Evolutionary conservation across 176 grass and related monocot species (phyloP).

Genomic region (Raddia guianensis): DNA sequence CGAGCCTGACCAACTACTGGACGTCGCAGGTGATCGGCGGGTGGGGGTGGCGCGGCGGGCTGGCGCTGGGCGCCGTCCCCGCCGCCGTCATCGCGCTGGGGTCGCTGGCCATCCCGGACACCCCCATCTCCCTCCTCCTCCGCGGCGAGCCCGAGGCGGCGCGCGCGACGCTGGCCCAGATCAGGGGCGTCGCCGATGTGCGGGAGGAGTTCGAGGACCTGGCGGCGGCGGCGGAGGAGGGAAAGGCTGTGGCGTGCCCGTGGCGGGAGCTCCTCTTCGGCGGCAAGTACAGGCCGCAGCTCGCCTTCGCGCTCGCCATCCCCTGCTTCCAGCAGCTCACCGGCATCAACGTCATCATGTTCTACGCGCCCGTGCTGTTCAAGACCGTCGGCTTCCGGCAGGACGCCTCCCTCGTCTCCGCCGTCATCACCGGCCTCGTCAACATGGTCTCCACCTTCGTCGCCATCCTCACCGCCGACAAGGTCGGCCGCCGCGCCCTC

Average conservation of each 20-base stretch:
- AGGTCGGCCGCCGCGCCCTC: constrained; percentile 52
- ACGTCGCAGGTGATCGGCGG: constrained; percentile 31
- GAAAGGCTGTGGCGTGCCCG: constrained; percentile 42
- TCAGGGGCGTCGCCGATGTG: constrained; percentile 48
- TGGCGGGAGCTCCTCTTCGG: constrained; percentile 49
- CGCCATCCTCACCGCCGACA: constrained; percentile 47
- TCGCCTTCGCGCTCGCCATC: constrained; percentile 31
- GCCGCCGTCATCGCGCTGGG: constrained; percentile 47
- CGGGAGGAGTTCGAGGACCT: constrained; percentile 53
- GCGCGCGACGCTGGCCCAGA: constrained; percentile 37
- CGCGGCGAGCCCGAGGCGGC: constrained; percentile 44
- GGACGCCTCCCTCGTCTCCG: constrained; percentile 49
- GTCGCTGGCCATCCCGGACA: constrained; percentile 46
- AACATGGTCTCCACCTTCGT: constrained; percentile 67
- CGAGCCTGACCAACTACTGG: constrained; percentile 48
- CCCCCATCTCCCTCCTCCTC: constrained; percentile 38
- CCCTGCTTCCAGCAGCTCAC: constrained; percentile 77
- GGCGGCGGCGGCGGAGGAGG: constrained; percentile 14
- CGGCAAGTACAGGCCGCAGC: constrained; percentile 58
- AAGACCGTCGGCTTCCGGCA: constrained; percentile 53
- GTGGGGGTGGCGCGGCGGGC: constrained; percentile 51
- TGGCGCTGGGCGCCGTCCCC: constrained; percentile 48
- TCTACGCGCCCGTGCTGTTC: constrained; percentile 78
- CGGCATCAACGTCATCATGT: constrained; percentile 81
- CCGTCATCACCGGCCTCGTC: constrained; percentile 61